Conservation (phyloP, 2,329 filamentous ascomycete genomes). For the Botrytis paeoniae region DNA sequence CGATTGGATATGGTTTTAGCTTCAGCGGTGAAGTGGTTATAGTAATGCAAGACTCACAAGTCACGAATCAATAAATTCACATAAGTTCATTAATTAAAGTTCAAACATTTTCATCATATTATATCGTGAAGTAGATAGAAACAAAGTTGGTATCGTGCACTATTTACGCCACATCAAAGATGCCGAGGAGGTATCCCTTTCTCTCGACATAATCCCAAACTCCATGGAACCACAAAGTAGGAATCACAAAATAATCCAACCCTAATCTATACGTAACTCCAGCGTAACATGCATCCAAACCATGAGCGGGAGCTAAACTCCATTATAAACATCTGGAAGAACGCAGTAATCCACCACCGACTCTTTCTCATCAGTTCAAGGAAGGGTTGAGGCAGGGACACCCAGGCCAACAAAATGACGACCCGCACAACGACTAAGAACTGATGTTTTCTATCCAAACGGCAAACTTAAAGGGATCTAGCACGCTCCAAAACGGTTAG, state of each 20-base stretch:
- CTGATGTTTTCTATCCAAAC: conserved; percentile 1
- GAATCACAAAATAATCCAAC: conserved; percentile 6
- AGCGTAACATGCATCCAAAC: conserved; percentile 5
- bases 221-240: neutral
- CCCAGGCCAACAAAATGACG: neutral
- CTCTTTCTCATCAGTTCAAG: neutral
- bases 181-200: neutral
- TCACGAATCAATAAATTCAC: neutral
- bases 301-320: neutral
- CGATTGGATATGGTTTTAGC: no score
- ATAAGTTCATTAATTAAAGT: neutral
- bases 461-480: conserved; percentile 11
- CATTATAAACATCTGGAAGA: conserved; percentile 3
- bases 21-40: no score
- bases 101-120: neutral
- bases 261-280: neutral
- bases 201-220: neutral
- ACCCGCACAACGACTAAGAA: conserved; percentile 5
- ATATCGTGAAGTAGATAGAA: neutral
- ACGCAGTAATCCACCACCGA: neutral
- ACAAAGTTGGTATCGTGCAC: conserved; percentile 10
- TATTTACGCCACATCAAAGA: neutral
- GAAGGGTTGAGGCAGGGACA: neutral
- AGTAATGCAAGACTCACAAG: neutral
- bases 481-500: neutral